Evolutionary conservation across 306 rosid genomes (phyloP).

Genomic region (Lathyrus tuberosus): DNA sequence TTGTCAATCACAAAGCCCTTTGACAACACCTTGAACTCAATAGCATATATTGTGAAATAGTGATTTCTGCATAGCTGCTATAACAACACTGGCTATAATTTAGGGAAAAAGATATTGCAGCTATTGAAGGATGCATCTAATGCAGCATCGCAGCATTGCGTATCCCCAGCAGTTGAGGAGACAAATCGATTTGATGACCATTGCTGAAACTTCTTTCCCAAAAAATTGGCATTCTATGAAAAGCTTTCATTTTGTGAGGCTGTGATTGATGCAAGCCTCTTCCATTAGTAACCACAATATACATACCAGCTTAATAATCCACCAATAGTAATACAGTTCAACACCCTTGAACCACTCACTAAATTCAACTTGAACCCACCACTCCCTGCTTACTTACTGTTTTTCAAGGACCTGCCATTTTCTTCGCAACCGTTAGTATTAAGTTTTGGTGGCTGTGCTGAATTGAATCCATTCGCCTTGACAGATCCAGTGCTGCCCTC

Average conservation of each 20-base stretch:
- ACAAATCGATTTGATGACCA: conserved; percentile 35
- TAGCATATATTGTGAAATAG: background rate
- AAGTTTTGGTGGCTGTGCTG: conserved; percentile 40
- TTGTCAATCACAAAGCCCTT: background rate
- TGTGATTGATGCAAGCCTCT: conserved; percentile 34
- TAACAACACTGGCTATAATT: conserved; percentile 38
- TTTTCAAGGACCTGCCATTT: conserved; percentile 60
- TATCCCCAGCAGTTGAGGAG: conserved; percentile 35
- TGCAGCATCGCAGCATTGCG: conserved; percentile 38
- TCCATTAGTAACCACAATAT: conserved; percentile 46
- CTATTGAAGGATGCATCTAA: conserved; percentile 34
- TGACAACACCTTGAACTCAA: background rate
- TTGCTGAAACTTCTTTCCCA: conserved; percentile 40
- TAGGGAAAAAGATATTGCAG: conserved; percentile 32
- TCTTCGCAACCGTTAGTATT: conserved; percentile 50
- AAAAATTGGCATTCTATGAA: conserved; percentile 48
- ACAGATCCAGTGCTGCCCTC: conserved; percentile 56
- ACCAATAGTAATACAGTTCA: conserved; percentile 41
- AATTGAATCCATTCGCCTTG: conserved; percentile 64
- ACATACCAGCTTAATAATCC: conserved; percentile 40
- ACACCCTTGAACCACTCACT: conserved; percentile 26
- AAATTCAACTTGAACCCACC: conserved; percentile 44
- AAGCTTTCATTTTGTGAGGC: conserved; percentile 33
- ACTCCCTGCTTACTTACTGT: conserved; percentile 42
- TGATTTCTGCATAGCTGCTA: background rate